Conservation (phyloP, 768 basidiomycete species). For the Tricholoma saponaceum region DNA sequence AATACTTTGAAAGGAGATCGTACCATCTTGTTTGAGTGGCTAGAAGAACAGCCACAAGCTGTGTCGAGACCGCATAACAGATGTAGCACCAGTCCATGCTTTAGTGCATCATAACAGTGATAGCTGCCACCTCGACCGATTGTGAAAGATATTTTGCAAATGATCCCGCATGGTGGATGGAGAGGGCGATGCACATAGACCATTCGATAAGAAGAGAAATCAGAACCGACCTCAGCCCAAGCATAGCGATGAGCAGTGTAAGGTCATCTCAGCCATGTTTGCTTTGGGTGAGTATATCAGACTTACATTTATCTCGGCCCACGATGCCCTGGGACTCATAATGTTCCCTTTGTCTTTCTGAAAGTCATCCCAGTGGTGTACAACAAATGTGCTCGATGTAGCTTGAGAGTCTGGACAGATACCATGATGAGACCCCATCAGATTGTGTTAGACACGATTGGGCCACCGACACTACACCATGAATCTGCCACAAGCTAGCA, state of each 20-base stretch:
- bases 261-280: neutral
- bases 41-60: slow-evolving; percentile 19
- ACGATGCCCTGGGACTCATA: neutral
- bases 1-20: neutral
- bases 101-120: slow-evolving; percentile 21
- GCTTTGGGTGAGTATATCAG: neutral
- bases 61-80: slow-evolving; percentile 19
- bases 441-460: too few relatives aligned
- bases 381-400: slow-evolving; percentile 20
- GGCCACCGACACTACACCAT: slow-evolving; percentile 17
- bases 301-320: neutral
- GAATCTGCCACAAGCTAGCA: slow-evolving; percentile 17
- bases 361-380: slow-evolving; percentile 18
- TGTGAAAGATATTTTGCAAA: slow-evolving; percentile 22
- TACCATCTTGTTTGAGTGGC: slow-evolving; percentile 20
- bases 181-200: slow-evolving; percentile 16
- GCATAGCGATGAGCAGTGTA: slow-evolving; percentile 6
- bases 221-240: slow-evolving; percentile 12
- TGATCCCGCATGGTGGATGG: slow-evolving; percentile 11
- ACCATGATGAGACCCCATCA: slow-evolving; percentile 24
- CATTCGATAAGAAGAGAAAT: slow-evolving; percentile 16
- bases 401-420: slow-evolving; percentile 16
- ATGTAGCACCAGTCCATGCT: slow-evolving; percentile 24
- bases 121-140: slow-evolving; percentile 18
- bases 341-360: neutral